Conservation (phyloP, 1,139 yeast genomes). For the Saccharomyces hybrid region DNA sequence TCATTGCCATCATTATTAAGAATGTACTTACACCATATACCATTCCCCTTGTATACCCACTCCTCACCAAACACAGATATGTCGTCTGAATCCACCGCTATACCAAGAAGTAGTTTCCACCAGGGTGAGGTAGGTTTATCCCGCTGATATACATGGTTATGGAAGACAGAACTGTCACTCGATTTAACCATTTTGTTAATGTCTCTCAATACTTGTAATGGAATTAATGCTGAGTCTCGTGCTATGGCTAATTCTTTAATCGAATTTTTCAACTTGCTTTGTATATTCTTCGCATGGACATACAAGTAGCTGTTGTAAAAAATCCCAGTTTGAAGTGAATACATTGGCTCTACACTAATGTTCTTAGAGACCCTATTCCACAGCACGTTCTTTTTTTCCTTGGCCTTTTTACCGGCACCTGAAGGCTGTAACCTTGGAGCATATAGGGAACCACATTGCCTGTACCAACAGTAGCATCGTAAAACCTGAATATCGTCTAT, state of each 20-base stretch:
- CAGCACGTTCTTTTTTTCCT: not conserved
- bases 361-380: constrained; percentile 16
- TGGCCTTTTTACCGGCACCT: not conserved
- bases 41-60: constrained; percentile 17
- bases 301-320: constrained; percentile 11
- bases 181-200: constrained; percentile 6
- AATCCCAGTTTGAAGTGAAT: constrained; percentile 8
- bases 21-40: constrained; percentile 15
- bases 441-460: constrained; percentile 9
- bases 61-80: constrained; percentile 11
- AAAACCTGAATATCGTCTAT: constrained; percentile 14
- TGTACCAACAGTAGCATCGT: constrained; percentile 16
- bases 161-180: constrained; percentile 16
- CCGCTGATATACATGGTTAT: constrained; percentile 10
- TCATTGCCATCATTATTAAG: constrained; percentile 6
- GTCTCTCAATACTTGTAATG: constrained; percentile 12
- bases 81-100: constrained; percentile 2
- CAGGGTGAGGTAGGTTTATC: not conserved
- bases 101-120: not conserved
- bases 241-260: constrained; percentile 15
- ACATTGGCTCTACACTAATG: constrained; percentile 9
- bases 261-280: constrained; percentile 1
- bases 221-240: constrained; percentile 10
- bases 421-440: constrained; percentile 3
- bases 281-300: constrained; percentile 9